phyloP scores from a whole-genome alignment of 441 rosid genomes.

The Syzygium malaccense region DNA sequence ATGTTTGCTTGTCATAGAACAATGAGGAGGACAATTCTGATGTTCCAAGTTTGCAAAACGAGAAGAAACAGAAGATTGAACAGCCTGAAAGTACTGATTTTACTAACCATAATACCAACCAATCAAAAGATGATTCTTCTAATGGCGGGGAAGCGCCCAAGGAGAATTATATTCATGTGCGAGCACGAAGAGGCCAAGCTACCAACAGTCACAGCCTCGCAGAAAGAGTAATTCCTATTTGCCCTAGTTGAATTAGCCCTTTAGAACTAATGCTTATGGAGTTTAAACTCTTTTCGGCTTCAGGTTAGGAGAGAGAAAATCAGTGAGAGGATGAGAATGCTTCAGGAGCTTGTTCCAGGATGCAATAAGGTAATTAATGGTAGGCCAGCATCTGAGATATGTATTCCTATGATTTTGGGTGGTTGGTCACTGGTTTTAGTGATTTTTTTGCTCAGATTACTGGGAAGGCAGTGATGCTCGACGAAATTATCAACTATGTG shows the following conservation, averaged over 20 bases:
- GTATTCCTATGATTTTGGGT: background rate
- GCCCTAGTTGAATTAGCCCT: background rate
- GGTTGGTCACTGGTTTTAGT: slow-evolving; percentile 5
- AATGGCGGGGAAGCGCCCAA: slow-evolving; percentile 60
- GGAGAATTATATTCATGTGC: slow-evolving; percentile 77
- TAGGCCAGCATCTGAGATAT: background rate
- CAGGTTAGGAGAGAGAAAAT: slow-evolving; percentile 80
- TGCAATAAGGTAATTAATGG: slow-evolving; percentile 51
- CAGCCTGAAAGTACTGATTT: slow-evolving; percentile 21
- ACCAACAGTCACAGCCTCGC: slow-evolving; percentile 97
- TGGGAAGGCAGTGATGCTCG: slow-evolving; percentile 84
- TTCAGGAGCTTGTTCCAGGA: slow-evolving; percentile 77
- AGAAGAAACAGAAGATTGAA: slow-evolving; percentile 56
- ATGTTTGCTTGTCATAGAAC: slow-evolving; percentile 29
- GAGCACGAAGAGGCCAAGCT: slow-evolving; percentile 95
- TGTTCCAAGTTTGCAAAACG: slow-evolving; percentile 33
- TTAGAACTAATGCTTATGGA: background rate
- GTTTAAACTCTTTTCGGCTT: background rate
- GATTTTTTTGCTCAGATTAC: slow-evolving; percentile 50
- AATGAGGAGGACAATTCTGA: slow-evolving; percentile 45
- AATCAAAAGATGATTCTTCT: slow-evolving; percentile 47
- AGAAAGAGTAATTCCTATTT: slow-evolving; percentile 55
- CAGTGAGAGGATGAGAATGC: slow-evolving; percentile 71
- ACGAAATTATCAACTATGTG: slow-evolving; percentile 78
- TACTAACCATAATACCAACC: slow-evolving; percentile 44